phyloP scores from a whole-genome alignment of 495 filamentous ascomycete species.

The Cetradonia linearis region DNA sequence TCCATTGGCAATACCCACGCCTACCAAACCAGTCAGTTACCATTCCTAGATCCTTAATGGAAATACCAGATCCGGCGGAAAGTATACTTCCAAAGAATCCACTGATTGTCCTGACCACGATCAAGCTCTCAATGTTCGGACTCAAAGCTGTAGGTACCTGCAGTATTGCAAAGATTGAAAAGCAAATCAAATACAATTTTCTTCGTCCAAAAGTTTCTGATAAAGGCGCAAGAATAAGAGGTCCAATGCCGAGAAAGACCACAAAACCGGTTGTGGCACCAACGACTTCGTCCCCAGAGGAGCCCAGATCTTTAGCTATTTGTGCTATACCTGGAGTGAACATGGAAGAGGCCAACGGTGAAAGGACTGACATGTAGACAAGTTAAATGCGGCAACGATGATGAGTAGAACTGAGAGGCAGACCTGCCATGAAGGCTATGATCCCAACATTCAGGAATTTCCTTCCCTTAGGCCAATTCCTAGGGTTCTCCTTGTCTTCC shows the following conservation, averaged over 20 bases:
- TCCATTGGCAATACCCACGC: constrained; percentile 58
- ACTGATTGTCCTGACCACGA: constrained; percentile 42
- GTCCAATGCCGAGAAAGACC: constrained; percentile 62
- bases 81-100: constrained; percentile 54
- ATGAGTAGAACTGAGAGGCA: neutral
- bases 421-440: constrained; percentile 34
- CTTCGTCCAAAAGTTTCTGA: constrained; percentile 65
- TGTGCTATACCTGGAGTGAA: constrained; percentile 36
- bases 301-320: constrained; percentile 31
- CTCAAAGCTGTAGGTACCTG: constrained; percentile 62
- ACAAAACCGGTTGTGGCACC: constrained; percentile 34
- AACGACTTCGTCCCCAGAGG: constrained; percentile 25
- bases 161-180: constrained; percentile 50
- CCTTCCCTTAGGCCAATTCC: constrained; percentile 29
- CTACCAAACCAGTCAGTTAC: constrained; percentile 6
- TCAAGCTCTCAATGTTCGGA: constrained; percentile 50
- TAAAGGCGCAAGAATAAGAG: constrained; percentile 61
- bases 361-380: constrained; percentile 26
- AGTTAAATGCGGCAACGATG: neutral
- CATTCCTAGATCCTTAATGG: neutral
- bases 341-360: constrained; percentile 34
- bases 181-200: constrained; percentile 54
- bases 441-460: constrained; percentile 34
- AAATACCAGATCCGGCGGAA: neutral
- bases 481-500: constrained; percentile 31